phyloP scores from a whole-genome alignment of 495 filamentous ascomycete genomes.

The Daldinia childiae region DNA sequence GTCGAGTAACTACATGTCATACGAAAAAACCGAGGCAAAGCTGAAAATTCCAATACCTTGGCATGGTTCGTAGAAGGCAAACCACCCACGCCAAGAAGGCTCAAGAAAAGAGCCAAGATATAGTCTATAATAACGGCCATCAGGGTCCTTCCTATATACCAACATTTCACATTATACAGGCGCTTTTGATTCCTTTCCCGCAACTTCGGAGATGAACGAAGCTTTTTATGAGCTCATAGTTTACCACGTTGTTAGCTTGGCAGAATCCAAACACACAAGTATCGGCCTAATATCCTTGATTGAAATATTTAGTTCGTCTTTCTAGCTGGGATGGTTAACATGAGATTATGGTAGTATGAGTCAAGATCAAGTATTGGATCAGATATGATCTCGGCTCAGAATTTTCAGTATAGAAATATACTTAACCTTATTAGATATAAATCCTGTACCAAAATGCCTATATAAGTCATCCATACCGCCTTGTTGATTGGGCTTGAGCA shows the following conservation, averaged over 20 bases:
- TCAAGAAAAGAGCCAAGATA: slow-evolving; percentile 30
- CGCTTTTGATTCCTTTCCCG: neutral
- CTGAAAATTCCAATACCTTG: slow-evolving; percentile 21
- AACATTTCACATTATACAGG: neutral
- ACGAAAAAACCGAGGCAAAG: neutral
- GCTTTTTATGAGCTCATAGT: neutral
- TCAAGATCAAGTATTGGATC: neutral
- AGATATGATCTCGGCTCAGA: neutral
- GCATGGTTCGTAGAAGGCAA: slow-evolving; percentile 11
- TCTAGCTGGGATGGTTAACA: neutral
- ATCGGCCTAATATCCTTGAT: neutral
- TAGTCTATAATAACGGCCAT: slow-evolving; percentile 27
- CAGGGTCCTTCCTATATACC: slow-evolving; percentile 18
- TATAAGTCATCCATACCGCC: neutral
- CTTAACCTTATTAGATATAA: neutral
- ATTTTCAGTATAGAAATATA: neutral
- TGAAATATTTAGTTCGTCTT: neutral
- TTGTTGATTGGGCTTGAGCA: neutral
- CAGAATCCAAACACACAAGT: neutral
- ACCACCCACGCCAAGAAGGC: slow-evolving; percentile 25
- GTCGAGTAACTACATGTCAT: neutral
- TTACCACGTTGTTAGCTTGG: neutral
- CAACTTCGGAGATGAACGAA: neutral
- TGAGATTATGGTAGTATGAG: neutral
- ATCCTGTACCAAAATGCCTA: neutral